phyloP scores from a whole-genome alignment of 1,139 yeast genomes.

The Ogataea hybrid region DNA sequence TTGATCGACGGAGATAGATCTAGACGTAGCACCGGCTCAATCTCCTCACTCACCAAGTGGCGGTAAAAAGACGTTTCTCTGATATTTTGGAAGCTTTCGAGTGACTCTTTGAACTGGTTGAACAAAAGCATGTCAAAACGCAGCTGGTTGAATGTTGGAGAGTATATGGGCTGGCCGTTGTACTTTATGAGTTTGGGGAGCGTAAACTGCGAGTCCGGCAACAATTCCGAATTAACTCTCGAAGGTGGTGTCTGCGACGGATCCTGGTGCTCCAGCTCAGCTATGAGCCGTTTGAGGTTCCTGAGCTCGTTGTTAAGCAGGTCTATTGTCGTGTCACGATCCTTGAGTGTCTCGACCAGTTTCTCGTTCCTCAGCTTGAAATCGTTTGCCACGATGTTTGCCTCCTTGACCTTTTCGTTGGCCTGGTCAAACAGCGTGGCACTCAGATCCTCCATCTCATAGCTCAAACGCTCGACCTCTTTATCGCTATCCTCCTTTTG shows the following conservation, averaged over 20 bases:
- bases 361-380: conserved; percentile 44
- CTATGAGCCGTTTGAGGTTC: conserved; percentile 62
- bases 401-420: conserved; percentile 73
- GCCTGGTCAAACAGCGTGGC: conserved; percentile 79
- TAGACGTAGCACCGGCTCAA: conserved; percentile 66
- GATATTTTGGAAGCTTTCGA: conserved; percentile 11
- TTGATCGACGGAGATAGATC: conserved; percentile 63
- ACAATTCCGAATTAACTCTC: neutral
- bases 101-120: conserved; percentile 26
- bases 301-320: conserved; percentile 66
- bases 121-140: conserved; percentile 51
- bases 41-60: conserved; percentile 68
- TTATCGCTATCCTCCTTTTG: conserved; percentile 51
- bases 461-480: conserved; percentile 56
- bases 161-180: conserved; percentile 34
- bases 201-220: conserved; percentile 20
- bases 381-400: conserved; percentile 44
- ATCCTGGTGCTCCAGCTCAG: conserved; percentile 36
- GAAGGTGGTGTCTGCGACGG: conserved; percentile 7
- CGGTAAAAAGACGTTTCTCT: conserved; percentile 63
- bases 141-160: conserved; percentile 56
- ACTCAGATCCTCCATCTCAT: conserved; percentile 75
- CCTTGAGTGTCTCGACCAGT: conserved; percentile 64
- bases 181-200: conserved; percentile 19
- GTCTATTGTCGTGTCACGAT: conserved; percentile 67